phyloP scores from a whole-genome alignment of 2,329 filamentous ascomycete species.

The Xylariaceae sp. region DNA sequence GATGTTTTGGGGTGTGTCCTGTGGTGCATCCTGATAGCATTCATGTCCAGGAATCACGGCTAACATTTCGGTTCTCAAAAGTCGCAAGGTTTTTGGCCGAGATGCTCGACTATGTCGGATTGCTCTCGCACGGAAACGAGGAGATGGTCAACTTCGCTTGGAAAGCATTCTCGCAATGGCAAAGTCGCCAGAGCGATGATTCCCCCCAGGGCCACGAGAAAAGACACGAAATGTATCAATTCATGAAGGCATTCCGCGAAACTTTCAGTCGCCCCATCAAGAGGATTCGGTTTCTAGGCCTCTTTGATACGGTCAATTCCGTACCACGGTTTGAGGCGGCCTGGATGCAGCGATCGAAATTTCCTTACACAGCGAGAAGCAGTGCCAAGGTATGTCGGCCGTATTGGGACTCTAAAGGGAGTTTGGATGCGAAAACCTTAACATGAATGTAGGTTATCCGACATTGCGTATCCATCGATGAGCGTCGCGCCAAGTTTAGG shows the following conservation, averaged over 20 bases:
- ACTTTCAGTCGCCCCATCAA: constrained; percentile 73
- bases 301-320: constrained; percentile 79
- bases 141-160: constrained; percentile 81
- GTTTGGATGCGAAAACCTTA: background rate
- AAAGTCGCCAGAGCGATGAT: constrained; percentile 47
- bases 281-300: constrained; percentile 67
- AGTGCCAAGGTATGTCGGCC: constrained; percentile 39
- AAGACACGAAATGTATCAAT: constrained; percentile 60
- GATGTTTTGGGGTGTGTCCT: background rate
- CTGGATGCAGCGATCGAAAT: constrained; percentile 75
- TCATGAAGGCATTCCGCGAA: constrained; percentile 74
- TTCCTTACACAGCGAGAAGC: constrained; percentile 59
- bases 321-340: constrained; percentile 69
- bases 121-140: constrained; percentile 76
- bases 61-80: constrained; percentile 3
- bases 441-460: constrained; percentile 46
- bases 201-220: constrained; percentile 42
- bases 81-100: constrained; percentile 72
- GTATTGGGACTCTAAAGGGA: background rate
- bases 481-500: constrained; percentile 65
- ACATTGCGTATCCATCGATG: constrained; percentile 66
- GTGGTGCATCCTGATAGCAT: too few relatives aligned
- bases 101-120: constrained; percentile 77
- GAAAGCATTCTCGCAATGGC: constrained; percentile 74
- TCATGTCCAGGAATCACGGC: background rate